Conservation (phyloP, 2,329 filamentous ascomycete species). For the Aspergillus intermedius region DNA sequence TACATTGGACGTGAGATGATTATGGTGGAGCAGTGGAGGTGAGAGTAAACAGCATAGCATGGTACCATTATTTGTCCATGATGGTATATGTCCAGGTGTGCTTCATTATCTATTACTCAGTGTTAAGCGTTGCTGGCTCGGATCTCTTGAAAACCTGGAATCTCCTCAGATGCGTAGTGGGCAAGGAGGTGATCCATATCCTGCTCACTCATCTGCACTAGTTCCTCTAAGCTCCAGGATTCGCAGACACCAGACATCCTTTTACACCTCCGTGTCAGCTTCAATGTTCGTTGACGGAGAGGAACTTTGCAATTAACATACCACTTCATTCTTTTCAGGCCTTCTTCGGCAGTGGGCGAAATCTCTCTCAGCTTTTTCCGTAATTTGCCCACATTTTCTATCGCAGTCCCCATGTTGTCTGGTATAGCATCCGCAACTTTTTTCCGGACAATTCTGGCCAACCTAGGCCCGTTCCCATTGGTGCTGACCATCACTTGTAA, state of each 20-base stretch:
- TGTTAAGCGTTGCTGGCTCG: constrained; percentile 9
- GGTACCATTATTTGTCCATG: no score
- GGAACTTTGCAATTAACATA: constrained; percentile 34
- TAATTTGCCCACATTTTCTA: constrained; percentile 74
- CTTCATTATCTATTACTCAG: background rate
- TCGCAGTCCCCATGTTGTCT: constrained; percentile 72
- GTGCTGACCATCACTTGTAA: constrained; percentile 98
- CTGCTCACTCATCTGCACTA: constrained; percentile 72
- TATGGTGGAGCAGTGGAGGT: no score
- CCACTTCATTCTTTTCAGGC: constrained; percentile 87
- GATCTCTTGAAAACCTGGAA: constrained; percentile 33
- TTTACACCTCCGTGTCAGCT: background rate
- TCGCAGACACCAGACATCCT: constrained; percentile 94
- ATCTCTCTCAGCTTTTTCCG: constrained; percentile 70
- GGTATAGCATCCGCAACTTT: constrained; percentile 74
- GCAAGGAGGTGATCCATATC: constrained; percentile 77
- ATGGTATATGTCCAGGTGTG: no score
- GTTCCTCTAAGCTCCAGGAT: constrained; percentile 73
- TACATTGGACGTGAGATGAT: no score
- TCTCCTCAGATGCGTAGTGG: constrained; percentile 54
- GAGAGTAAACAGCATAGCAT: no score
- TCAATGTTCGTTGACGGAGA: background rate
- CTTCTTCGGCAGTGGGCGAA: constrained; percentile 65
- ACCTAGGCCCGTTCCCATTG: constrained; percentile 87
- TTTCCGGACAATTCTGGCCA: constrained; percentile 78